Base-by-base conservation (phyloP, 164 flowering plant species). In the Cinnamomum micranthum region DNA sequence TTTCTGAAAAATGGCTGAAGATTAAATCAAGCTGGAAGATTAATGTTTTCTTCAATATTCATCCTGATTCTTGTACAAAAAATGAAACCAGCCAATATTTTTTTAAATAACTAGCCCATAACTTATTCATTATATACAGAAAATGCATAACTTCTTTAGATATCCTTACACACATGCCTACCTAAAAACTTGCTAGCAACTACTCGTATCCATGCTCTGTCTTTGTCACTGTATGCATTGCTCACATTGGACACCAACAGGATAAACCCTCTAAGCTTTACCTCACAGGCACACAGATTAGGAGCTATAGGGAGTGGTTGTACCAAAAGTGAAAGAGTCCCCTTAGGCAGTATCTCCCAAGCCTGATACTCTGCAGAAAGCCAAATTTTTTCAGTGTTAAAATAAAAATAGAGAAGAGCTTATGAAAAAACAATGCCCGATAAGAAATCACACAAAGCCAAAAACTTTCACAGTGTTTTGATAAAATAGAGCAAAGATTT, bases 131-230 rank as follows among this genome's bases (percentile, higher is more conserved):
- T 67, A 55, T 55, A 19, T 31, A 31, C 13, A 67, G 19, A 67
- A 11, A 67, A 67, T 55, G 47, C 14, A 2, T 64, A 13, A 24
- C 22, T 25, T 25, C n/a, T 7, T 67, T 15, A 31, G 69, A 19
- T 25, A 28, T 27, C 69, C 20, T 6, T 67, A 25, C 47, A 67
- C 7, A 41, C 20, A 41, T 47, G 9, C 59, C 66, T 65, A 73
- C 75, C 75, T 25, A 11, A 52, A 62, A 76, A 65, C 81, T 92
- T 92, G 78, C 83, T 84, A 5, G 91, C 85, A 71, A 91, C 58
- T 28, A 90, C 94, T 85, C 66, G 77, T 77, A 88, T 84, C 94
- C 96, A 91, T 55, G 88, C 88, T 80, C 81, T 86, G 75, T 91
- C 94, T 82, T 81, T 91, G n/a, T 87, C 86, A 70, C 78, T 80